A percentile compares a stretch with the other conserved stretches of the same genome.
Evolutionary conservation across 768 basidiomycete species (phyloP).

Genomic region (Boletus vinaceobasis): DNA sequence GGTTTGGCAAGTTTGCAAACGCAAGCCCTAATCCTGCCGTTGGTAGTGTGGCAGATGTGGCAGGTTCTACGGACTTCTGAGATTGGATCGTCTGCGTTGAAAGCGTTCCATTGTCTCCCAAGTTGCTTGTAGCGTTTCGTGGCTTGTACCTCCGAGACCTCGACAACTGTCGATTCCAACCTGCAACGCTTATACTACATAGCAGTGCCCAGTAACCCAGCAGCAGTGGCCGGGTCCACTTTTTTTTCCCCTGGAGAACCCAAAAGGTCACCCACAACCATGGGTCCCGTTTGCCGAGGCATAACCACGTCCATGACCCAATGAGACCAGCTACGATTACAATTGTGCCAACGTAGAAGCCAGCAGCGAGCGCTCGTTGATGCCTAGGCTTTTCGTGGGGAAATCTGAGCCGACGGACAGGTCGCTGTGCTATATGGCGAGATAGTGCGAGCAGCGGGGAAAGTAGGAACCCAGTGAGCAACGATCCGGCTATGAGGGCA

Average conservation of each 20-base stretch:
- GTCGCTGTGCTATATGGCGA: slow-evolving; percentile 85
- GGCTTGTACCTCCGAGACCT: slow-evolving; percentile 67
- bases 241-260: slow-evolving; percentile 67
- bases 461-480: slow-evolving; percentile 91
- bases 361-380: slow-evolving; percentile 77
- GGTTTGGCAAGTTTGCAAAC: slow-evolving; percentile 48
- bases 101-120: slow-evolving; percentile 35
- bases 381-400: slow-evolving; percentile 83
- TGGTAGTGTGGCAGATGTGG: slow-evolving; percentile 9
- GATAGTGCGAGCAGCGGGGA: slow-evolving; percentile 91
- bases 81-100: slow-evolving; percentile 25
- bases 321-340: slow-evolving; percentile 79
- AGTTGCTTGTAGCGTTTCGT: slow-evolving; percentile 34
- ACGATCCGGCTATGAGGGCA: slow-evolving; percentile 87
- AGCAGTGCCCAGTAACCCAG: slow-evolving; percentile 83
- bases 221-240: slow-evolving; percentile 77
- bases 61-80: slow-evolving; percentile 19
- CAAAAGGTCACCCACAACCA: slow-evolving; percentile 84
- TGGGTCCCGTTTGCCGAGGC: slow-evolving; percentile 75
- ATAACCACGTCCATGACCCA: slow-evolving; percentile 92
- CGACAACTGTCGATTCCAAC: slow-evolving; percentile 90
- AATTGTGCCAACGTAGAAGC: slow-evolving; percentile 75
- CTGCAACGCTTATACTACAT: slow-evolving; percentile 82
- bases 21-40: slow-evolving; percentile 31
- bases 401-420: slow-evolving; percentile 72